phyloP scores from a whole-genome alignment of 257 asterid genomes.

The Ajuga chamaepitys region DNA sequence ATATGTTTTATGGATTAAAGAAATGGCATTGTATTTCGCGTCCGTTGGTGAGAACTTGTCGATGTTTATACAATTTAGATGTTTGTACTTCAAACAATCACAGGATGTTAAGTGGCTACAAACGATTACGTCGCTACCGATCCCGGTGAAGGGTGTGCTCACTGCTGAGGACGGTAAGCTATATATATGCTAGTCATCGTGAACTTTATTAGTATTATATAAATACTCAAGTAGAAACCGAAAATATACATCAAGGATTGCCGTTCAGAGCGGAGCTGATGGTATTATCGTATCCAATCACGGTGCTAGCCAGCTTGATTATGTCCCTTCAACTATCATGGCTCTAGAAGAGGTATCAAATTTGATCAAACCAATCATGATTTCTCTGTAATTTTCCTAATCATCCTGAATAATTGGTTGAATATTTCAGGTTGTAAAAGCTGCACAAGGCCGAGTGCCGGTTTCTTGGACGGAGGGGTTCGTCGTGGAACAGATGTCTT shows the following conservation, averaged over 20 bases:
- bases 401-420: background rate
- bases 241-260: slow-evolving; percentile 54
- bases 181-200: too few relatives aligned
- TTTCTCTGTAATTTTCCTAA: background rate
- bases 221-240: background rate
- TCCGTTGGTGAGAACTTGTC: background rate
- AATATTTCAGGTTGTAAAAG: slow-evolving; percentile 72
- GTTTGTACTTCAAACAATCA: slow-evolving; percentile 9
- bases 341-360: slow-evolving; percentile 78
- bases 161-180: slow-evolving; percentile 88
- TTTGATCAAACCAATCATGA: background rate
- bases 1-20: too few relatives aligned
- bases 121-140: slow-evolving; percentile 90
- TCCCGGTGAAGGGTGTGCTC: slow-evolving; percentile 90
- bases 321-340: slow-evolving; percentile 77
- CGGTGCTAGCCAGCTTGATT: slow-evolving; percentile 98
- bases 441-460: slow-evolving; percentile 86
- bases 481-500: slow-evolving; percentile 96
- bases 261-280: slow-evolving; percentile 86
- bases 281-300: slow-evolving; percentile 93
- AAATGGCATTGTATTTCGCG: background rate
- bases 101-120: slow-evolving; percentile 98
- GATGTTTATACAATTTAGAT: background rate
- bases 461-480: slow-evolving; percentile 98
- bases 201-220: background rate